Evolutionary conservation across 192 early-diverging fungal genomes (phyloP).

Genomic region (Podila minutissima): DNA sequence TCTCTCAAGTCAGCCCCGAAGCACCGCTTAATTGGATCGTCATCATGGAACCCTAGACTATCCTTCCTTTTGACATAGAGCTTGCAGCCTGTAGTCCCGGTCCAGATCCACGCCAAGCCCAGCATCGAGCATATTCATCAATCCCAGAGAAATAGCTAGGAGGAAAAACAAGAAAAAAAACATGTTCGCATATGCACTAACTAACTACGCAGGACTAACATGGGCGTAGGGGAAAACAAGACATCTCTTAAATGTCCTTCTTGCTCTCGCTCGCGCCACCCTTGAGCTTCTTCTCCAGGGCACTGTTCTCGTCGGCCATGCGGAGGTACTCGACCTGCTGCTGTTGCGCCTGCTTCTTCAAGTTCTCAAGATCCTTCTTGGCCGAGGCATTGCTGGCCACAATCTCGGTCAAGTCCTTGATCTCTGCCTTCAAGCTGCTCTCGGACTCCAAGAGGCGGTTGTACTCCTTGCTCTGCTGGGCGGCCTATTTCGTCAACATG

Average conservation of each 20-base stretch:
- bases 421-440: constrained; percentile 38
- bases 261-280: constrained; percentile 27
- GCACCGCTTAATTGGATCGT: neutral
- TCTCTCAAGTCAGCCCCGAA: neutral
- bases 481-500: constrained; percentile 15
- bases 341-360: constrained; percentile 58
- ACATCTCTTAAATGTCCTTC: constrained; percentile 41
- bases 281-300: constrained; percentile 42
- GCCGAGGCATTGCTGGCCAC: constrained; percentile 25
- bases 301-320: constrained; percentile 50
- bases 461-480: constrained; percentile 54
- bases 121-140: too few species aligned
- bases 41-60: too few species aligned
- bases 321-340: constrained; percentile 54
- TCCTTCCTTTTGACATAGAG: too few species aligned
- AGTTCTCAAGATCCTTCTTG: constrained; percentile 50
- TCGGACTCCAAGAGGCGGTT: constrained; percentile 42
- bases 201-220: neutral
- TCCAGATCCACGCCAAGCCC: too few species aligned
- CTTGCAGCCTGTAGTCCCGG: too few species aligned
- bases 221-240: neutral
- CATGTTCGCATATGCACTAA: neutral
- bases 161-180: neutral
- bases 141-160: neutral
- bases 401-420: constrained; percentile 40